Evolutionary conservation across 2,329 filamentous ascomycete genomes (phyloP).

Genomic region (Aspergillus quadrilineatus): DNA sequence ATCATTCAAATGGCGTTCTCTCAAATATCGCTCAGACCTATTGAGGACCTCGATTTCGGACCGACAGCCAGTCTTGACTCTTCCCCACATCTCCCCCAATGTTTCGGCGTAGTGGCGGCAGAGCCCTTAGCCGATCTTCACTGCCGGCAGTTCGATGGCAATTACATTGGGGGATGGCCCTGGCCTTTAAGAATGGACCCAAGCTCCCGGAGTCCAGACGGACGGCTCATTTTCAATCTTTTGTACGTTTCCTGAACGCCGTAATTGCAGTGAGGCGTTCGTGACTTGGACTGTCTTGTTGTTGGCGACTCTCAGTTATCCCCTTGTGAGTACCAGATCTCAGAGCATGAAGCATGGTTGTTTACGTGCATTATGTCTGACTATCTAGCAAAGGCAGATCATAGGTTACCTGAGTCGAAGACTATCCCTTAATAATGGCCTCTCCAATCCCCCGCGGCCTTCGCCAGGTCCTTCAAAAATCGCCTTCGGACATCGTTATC

Average conservation of each 20-base stretch:
- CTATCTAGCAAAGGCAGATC: neutral
- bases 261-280: neutral
- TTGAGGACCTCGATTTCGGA: neutral
- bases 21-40: no score
- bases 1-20: no score
- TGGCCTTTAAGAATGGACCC: conserved; percentile 22
- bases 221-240: conserved; percentile 39
- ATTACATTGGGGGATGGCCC: conserved; percentile 18
- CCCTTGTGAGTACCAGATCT: conserved; percentile 3
- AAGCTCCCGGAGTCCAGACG: conserved; percentile 31
- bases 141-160: conserved; percentile 31
- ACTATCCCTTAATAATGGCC: conserved; percentile 42
- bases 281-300: neutral
- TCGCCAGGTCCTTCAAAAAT: conserved; percentile 73
- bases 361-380: neutral
- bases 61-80: neutral
- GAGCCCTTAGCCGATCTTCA: conserved; percentile 40
- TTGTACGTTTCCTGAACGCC: conserved; percentile 24
- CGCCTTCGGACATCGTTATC: conserved; percentile 79
- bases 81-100: conserved; percentile 26
- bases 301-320: neutral
- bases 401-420: neutral
- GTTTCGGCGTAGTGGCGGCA: conserved; percentile 22
- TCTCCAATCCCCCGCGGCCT: conserved; percentile 62
- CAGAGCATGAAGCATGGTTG: neutral